Evolutionary conservation across 1,284 basidiomycete genomes (phyloP).

Genomic region (Moesziomyces sp.): DNA sequence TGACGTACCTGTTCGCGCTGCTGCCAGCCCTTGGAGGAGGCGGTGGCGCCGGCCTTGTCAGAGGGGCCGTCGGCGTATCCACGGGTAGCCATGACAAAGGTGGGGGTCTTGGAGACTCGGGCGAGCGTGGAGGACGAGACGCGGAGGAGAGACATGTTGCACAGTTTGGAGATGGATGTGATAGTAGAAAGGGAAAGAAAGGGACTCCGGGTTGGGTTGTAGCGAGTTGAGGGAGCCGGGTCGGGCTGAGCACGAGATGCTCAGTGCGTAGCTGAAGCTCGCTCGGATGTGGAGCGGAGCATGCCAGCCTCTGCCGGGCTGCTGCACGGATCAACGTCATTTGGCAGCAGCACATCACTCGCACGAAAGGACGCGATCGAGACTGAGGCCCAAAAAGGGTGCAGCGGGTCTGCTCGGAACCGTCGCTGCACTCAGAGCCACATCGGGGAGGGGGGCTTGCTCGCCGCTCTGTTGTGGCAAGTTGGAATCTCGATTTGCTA

Average conservation of each 20-base stretch:
- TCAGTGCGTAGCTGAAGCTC: slow-evolving; percentile 1
- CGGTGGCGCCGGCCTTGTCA: slow-evolving; percentile 52
- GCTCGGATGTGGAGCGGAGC: slow-evolving; percentile 29
- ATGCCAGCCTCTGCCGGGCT: background rate
- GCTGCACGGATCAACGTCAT: slow-evolving; percentile 45
- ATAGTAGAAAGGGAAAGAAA: slow-evolving; percentile 6
- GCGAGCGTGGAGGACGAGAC: slow-evolving; percentile 43
- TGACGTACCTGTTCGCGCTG: slow-evolving; percentile 56
- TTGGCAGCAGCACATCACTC: slow-evolving; percentile 13
- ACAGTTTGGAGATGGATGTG: slow-evolving; percentile 5
- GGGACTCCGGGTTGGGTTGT: background rate
- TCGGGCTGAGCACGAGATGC: slow-evolving; percentile 1
- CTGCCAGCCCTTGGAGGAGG: slow-evolving; percentile 48
- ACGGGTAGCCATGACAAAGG: slow-evolving; percentile 46
- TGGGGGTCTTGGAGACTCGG: slow-evolving; percentile 40
- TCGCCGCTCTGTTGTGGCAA: no score
- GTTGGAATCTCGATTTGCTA: background rate
- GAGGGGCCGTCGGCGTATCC: slow-evolving; percentile 54
- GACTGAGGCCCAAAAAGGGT: background rate
- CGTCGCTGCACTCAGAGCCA: background rate
- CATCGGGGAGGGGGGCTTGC: background rate
- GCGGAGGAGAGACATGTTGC: slow-evolving; percentile 49
- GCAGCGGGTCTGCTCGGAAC: slow-evolving; percentile 34
- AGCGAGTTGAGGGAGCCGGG: background rate
- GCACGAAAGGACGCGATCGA: slow-evolving; percentile 13